A percentile compares a stretch with the other conserved stretches of the same genome.
phyloP scores from a whole-genome alignment of 129 eudicot genomes.

The Tagetes patula region DNA sequence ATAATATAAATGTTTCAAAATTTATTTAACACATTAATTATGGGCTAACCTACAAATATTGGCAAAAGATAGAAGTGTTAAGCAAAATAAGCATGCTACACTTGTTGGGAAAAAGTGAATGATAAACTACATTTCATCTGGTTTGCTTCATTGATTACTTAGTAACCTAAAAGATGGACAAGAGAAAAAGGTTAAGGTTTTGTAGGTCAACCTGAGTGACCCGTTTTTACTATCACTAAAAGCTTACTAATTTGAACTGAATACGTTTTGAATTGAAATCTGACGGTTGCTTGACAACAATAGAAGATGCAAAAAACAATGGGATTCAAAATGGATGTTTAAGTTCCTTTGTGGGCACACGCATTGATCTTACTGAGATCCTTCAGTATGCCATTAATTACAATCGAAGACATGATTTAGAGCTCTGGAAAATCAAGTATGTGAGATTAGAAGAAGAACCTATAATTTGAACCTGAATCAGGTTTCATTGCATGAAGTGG shows the following conservation, averaged over 20 bases:
- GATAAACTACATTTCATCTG: neutral
- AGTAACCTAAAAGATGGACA: neutral
- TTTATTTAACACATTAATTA: neutral
- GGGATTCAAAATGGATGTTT: slow-evolving; percentile 27
- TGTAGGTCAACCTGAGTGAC: neutral
- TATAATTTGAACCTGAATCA: neutral
- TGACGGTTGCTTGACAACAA: slow-evolving; percentile 4
- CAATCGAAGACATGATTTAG: slow-evolving; percentile 72
- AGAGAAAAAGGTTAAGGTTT: neutral
- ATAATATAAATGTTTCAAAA: neutral
- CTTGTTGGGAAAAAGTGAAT: neutral
- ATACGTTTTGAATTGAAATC: neutral
- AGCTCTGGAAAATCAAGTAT: slow-evolving; percentile 79
- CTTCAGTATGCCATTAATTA: slow-evolving; percentile 66
- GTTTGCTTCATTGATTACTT: neutral
- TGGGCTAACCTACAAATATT: neutral
- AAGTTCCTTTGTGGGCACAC: slow-evolving; percentile 53
- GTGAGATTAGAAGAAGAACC: slow-evolving; percentile 6
- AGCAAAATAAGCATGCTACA: neutral
- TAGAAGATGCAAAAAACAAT: slow-evolving; percentile 35
- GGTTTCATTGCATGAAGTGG: neutral
- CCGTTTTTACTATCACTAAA: neutral
- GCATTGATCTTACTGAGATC: slow-evolving; percentile 52
- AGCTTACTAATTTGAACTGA: neutral
- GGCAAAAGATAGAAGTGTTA: neutral